A percentile compares a stretch with the other conserved stretches of the same genome.
These are phyloP conservation scores for Fusarium pseudograminearum DNA, from an alignment of 2,329 filamentous ascomycete species.

Conservation along the genomic window DNA sequence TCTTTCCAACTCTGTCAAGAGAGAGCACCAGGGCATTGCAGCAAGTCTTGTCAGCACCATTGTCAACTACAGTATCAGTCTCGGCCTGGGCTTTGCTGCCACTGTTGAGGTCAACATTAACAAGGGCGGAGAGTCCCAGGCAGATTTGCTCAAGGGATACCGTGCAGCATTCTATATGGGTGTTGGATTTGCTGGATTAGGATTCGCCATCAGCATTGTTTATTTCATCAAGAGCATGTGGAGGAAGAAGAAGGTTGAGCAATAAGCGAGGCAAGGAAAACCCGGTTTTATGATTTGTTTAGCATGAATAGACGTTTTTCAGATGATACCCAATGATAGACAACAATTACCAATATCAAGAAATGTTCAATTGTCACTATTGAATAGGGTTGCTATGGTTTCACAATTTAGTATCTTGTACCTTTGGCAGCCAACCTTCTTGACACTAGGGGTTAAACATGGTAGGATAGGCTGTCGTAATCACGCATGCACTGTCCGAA, in stretches of 20 bases:
- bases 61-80: slow-evolving; percentile 76
- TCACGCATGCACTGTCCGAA: not conserved
- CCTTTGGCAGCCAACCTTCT: too few species aligned
- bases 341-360: not conserved
- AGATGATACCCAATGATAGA: slow-evolving; percentile 5
- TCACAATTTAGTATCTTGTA: too few species aligned
- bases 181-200: slow-evolving; percentile 27
- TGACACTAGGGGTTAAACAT: too few species aligned
- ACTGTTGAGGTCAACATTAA: slow-evolving; percentile 66
- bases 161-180: slow-evolving; percentile 33
- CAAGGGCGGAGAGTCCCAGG: slow-evolving; percentile 35
- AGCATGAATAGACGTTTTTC: not conserved
- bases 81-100: slow-evolving; percentile 74
- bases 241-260: not conserved
- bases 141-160: slow-evolving; percentile 26
- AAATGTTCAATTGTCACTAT: not conserved
- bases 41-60: slow-evolving; percentile 71
- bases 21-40: slow-evolving; percentile 60
- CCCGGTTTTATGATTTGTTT: not conserved
- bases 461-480: too few species aligned
- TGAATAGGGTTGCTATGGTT: too few species aligned
- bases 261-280: not conserved
- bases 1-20: slow-evolving; percentile 64
- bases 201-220: slow-evolving; percentile 22
- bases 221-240: slow-evolving; percentile 34